phyloP scores from a whole-genome alignment of 2,329 filamentous ascomycete genomes.

The Neopestalotiopsis sp. region DNA sequence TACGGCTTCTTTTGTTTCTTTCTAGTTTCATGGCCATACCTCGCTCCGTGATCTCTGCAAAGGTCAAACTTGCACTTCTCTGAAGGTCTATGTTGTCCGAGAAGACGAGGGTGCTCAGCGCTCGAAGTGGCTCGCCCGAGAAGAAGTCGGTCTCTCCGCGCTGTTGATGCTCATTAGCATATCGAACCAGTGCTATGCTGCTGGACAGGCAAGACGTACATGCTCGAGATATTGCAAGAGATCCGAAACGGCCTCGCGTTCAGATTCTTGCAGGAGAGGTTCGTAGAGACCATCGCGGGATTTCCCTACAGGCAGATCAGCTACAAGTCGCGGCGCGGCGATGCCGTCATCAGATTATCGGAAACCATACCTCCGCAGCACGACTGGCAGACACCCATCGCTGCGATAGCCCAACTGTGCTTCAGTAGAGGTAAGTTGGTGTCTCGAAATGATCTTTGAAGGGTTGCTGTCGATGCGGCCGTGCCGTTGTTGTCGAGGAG shows the following conservation, averaged over 20 bases:
- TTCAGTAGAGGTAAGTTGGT: neutral
- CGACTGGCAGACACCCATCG: conserved; percentile 42
- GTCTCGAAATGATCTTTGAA: neutral
- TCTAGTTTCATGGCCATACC: conserved; percentile 59
- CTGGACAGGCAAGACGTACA: conserved; percentile 56
- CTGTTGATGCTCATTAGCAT: conserved; percentile 50
- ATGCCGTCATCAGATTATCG: conserved; percentile 6
- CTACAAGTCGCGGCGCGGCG: neutral
- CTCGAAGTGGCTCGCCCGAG: conserved; percentile 89
- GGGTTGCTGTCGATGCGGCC: neutral
- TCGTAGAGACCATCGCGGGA: conserved; percentile 84
- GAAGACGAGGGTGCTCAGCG: conserved; percentile 94
- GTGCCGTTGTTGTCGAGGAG: neutral
- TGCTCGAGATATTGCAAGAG: conserved; percentile 96
- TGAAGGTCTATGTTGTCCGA: conserved; percentile 99
- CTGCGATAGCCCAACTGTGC: conserved; percentile 22
- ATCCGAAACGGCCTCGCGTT: conserved; percentile 95
- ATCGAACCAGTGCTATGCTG: conserved; percentile 36
- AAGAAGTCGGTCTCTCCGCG: conserved; percentile 98
- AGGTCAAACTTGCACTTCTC: conserved; percentile 95
- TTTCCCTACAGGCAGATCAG: conserved; percentile 58
- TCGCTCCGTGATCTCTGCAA: conserved; percentile 98
- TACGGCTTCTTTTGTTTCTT: neutral
- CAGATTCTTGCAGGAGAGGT: conserved; percentile 89
- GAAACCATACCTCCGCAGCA: conserved; percentile 41